Evolutionary conservation across 495 filamentous ascomycete species (phyloP).

Genomic region (Daldinia caldariorum): DNA sequence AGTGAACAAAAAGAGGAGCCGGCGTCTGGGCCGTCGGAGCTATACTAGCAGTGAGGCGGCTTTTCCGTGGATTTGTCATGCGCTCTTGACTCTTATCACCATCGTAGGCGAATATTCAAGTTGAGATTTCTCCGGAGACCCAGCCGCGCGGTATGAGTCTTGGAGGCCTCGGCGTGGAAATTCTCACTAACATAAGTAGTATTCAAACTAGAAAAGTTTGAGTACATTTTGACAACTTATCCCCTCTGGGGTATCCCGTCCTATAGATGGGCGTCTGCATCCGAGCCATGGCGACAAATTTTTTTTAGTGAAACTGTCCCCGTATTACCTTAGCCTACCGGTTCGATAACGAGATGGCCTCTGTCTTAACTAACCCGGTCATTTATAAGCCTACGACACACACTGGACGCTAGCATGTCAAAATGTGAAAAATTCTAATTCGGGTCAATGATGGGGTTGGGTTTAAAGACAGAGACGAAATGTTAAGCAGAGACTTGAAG

Average conservation of each 20-base stretch:
- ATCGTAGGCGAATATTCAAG: constrained; percentile 20
- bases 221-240: constrained; percentile 14
- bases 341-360: neutral
- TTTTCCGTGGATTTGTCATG: constrained; percentile 6
- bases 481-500: constrained; percentile 5
- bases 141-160: constrained; percentile 5
- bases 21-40: constrained; percentile 8
- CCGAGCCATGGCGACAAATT: constrained; percentile 32
- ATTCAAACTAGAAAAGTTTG: constrained; percentile 11
- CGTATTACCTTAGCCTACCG: constrained; percentile 14
- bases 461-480: neutral
- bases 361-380: constrained; percentile 16
- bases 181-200: constrained; percentile 31
- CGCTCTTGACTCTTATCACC: neutral
- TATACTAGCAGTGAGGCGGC: constrained; percentile 9
- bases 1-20: constrained; percentile 17
- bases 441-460: constrained; percentile 5
- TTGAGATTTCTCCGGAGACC: constrained; percentile 18
- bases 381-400: neutral
- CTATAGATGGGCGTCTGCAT: constrained; percentile 11
- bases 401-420: neutral
- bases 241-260: constrained; percentile 13
- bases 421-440: neutral
- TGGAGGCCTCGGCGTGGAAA: constrained; percentile 11
- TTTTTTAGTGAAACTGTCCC: constrained; percentile 1